Conservation (phyloP, 768 basidiomycete species). For the Pulveroboletus ravenelii region DNA sequence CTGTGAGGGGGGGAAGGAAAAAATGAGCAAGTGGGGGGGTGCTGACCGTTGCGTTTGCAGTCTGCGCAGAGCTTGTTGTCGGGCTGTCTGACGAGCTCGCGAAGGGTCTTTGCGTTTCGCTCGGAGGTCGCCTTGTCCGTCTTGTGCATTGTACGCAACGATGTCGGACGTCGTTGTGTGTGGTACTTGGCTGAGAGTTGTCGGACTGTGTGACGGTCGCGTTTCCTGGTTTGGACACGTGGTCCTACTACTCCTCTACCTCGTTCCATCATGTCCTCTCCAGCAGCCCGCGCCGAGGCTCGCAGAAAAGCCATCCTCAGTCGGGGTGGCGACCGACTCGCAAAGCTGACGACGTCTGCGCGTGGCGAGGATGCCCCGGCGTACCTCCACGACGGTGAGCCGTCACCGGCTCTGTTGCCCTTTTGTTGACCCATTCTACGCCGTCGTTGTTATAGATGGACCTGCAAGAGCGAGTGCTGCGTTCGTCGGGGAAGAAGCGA, state of each 20-base stretch:
- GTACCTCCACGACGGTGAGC: slow-evolving; percentile 39
- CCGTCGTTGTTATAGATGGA: slow-evolving; percentile 3
- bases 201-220: too few relatives aligned
- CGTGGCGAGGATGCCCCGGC: slow-evolving; percentile 54
- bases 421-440: not conserved
- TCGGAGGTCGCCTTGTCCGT: slow-evolving; percentile 89
- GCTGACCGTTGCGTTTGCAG: slow-evolving; percentile 91
- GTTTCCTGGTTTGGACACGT: too few relatives aligned
- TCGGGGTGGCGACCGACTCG: slow-evolving; percentile 68
- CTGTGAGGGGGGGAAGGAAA: too few relatives aligned
- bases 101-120: slow-evolving; percentile 66
- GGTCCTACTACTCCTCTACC: too few relatives aligned
- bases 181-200: too few relatives aligned
- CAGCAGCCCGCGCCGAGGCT: slow-evolving; percentile 72
- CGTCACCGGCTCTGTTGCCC: not conserved
- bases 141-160: slow-evolving; percentile 31
- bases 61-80: slow-evolving; percentile 96
- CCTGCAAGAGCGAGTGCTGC: slow-evolving; percentile 12
- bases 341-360: slow-evolving; percentile 72
- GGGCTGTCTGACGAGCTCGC: slow-evolving; percentile 82
- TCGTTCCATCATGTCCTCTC: slow-evolving; percentile 12
- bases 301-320: slow-evolving; percentile 71
- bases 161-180: slow-evolving; percentile 8
- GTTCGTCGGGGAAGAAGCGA: slow-evolving; percentile 37
- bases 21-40: not conserved